Evolutionary conservation across 192 early-diverging fungal genomes (phyloP), one percentile per base, ranked within the genome.

Genomic region (Rhizophagus sp.): DNA sequence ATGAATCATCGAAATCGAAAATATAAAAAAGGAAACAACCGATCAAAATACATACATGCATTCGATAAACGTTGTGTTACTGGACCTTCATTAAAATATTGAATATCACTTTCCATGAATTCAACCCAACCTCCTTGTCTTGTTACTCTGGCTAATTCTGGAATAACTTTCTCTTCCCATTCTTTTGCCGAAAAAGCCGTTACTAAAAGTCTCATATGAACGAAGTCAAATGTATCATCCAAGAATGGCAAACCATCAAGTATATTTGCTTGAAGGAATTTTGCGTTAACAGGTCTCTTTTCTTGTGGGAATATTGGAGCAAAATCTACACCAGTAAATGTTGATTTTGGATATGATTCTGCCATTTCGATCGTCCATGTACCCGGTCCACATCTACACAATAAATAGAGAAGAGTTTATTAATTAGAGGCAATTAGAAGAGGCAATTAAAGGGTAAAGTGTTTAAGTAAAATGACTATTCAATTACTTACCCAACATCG

Each of bases 331-430:
- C 82, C 85, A 12, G 67, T 81, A 30, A 86, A 79, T 13, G 79
- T 30, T 19, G 81, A 65, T 12, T 34, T 65, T 24, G 79, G 80
- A 73, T 81, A 81, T 9, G 82, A 78, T 47, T 74, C 76, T 17
- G 82, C 83, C 83, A 86, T 82, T 74, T 86, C 84, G 57, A 84
- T 64, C 9, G 79, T 75, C 85, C 85, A 86, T 13, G 80, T 77
- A 25, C 82, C 81, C 2, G 83, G 82, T 39, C 85, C 85, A 80
- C 85, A 77, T 25, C 75, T 77, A 50, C 6, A 24, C 24, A n/a
- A 34, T 36, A 39, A 62, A 19, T 33, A 34, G 61, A 36, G 4
- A 75, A 7, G 27, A 30, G 27, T 30, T 30, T 30, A 62, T 61
- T 39, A 17, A 24, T 36, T 36, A 73, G 6, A 25, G 2, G 8